A percentile compares a stretch with the other conserved stretches of the same genome.
Conservation (phyloP, 192 early-diverging fungal genomes). For the Backusella westeae region DNA sequence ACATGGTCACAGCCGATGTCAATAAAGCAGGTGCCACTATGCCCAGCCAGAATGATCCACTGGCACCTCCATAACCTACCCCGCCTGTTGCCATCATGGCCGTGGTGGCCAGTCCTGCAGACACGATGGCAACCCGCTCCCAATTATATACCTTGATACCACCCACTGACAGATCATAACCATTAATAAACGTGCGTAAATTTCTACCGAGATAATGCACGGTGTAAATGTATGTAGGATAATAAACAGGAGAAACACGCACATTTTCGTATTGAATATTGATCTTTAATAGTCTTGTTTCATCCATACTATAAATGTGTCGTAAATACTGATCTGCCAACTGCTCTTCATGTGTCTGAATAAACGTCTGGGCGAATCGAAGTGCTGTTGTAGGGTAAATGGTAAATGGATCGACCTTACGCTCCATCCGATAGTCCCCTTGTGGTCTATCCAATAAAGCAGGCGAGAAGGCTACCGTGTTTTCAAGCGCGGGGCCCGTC, state of each 20-base stretch:
- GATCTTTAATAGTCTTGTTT: constrained; percentile 42
- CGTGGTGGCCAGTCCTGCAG: constrained; percentile 33
- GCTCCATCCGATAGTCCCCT: constrained; percentile 12
- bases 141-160: constrained; percentile 49
- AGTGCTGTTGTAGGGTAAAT: constrained; percentile 47
- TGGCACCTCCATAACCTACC: constrained; percentile 33
- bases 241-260: constrained; percentile 48
- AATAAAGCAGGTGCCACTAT: constrained; percentile 42
- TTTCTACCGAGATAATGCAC: constrained; percentile 41
- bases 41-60: constrained; percentile 39
- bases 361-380: constrained; percentile 40
- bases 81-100: constrained; percentile 27
- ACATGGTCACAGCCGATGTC: constrained; percentile 44
- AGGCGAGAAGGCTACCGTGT: constrained; percentile 32
- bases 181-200: constrained; percentile 55
- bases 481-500: constrained; percentile 36
- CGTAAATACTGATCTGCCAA: constrained; percentile 41
- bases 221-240: constrained; percentile 47
- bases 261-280: constrained; percentile 39
- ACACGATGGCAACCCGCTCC: constrained; percentile 41
- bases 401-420: constrained; percentile 47
- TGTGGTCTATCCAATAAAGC: constrained; percentile 39
- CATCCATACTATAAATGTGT: constrained; percentile 38
- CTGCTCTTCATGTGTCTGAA: constrained; percentile 41
- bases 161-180: constrained; percentile 40